A percentile compares a stretch with the other conserved stretches of the same genome.
Evolutionary conservation across 2,329 filamentous ascomycete species (phyloP).

Genomic region (Alternaria ethzedia): DNA sequence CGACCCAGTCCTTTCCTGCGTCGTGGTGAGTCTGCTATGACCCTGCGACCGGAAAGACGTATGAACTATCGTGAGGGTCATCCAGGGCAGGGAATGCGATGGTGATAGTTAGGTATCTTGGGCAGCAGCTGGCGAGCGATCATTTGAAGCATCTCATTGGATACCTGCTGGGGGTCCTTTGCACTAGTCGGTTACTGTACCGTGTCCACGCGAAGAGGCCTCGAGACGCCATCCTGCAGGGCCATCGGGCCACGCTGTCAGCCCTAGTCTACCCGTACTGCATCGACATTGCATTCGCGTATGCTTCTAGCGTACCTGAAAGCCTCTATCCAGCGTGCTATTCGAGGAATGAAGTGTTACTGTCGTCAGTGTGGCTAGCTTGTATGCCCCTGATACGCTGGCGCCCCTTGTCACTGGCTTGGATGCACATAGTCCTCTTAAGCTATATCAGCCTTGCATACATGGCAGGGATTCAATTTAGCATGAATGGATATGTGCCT

Average conservation of each 20-base stretch:
- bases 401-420: neutral
- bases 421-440: neutral
- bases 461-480: too few relatives aligned
- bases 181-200: neutral
- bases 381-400: neutral
- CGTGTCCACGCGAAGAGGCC: neutral
- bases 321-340: neutral
- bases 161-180: too few relatives aligned
- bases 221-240: neutral
- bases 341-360: neutral
- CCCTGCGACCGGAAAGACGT: too few relatives aligned
- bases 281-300: neutral
- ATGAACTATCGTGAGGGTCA: too few relatives aligned
- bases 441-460: rapidly evolving
- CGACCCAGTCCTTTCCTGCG: too few relatives aligned
- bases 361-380: neutral
- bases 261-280: neutral
- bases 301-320: rapidly evolving
- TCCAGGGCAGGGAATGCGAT: too few relatives aligned
- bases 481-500: too few relatives aligned
- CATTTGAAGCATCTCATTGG: too few relatives aligned
- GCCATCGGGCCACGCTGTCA: neutral
- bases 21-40: too few relatives aligned
- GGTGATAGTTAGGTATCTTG: too few relatives aligned
- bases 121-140: too few relatives aligned